Evolutionary conservation across 495 filamentous ascomycete genomes (phyloP), one percentile per base, ranked within the genome.

Genomic region (Penicillium longicatenatum): DNA sequence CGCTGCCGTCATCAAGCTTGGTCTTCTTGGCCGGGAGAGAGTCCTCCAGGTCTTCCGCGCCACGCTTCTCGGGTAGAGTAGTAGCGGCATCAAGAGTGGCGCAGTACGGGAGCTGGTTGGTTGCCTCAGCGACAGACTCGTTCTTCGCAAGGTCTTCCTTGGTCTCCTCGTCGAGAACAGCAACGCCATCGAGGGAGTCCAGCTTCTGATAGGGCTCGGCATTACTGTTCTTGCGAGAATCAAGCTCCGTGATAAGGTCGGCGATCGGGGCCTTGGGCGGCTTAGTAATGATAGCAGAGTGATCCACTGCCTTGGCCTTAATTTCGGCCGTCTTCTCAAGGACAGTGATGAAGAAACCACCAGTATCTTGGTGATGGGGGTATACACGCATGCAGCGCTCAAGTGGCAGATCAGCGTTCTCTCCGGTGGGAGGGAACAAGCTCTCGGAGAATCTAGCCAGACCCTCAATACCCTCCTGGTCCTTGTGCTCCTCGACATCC

Each of bases 311-410:
- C 74, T 88, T 90, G 3, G 91, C 87, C 60, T 83, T 87, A 70
- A 98, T 96, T 64, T 98, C 95, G 8, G 80, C 79, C 61, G 83
- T 84, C 81, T 99, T 99, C 74, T 96, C 89, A 22, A 99, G 77
- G 4, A 97, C 91, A 1, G 92, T 84, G 66, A 99, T 96, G 76
- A 98, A 99, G 80, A 99, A 99, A 22, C 86, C 92, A 54, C 94
- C 94, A 42, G 94, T 98, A 65, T 99, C 91, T 72, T 98, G 95
- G 59, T 90, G 79, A 70, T 99, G 93, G 24, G 92, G 88, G 68
- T 99, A 99, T 14, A 99, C 82, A 56, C 94, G 83, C 82, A 97
- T 91, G 72, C 92, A 96, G 41, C 88, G 84, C 59, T 97, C 89
- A 1, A 97, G 81, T 6, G 91, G 90, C n/a, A 97, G 77, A 31